A percentile compares a stretch with the other conserved stretches of the same genome.
phyloP scores from a whole-genome alignment of 2,329 filamentous ascomycete genomes.

The Colletotrichum sp. region DNA sequence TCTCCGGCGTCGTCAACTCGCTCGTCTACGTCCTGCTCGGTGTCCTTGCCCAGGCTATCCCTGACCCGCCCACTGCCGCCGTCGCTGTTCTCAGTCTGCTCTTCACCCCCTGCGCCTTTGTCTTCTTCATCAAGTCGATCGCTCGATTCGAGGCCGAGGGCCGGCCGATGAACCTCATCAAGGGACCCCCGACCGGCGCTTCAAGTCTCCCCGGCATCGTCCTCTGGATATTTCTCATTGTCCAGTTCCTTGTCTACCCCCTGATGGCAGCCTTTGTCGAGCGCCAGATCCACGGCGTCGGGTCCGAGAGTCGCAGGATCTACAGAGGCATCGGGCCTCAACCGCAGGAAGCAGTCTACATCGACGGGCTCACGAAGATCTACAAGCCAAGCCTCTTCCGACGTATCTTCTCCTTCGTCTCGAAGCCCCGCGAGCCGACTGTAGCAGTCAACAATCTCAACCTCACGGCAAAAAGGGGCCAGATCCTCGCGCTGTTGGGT shows the following conservation, averaged over 20 bases:
- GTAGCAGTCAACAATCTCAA: conserved; percentile 77
- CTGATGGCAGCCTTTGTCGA: conserved; percentile 78
- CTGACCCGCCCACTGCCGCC: conserved; percentile 62
- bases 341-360: conserved; percentile 65
- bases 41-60: conserved; percentile 80
- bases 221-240: conserved; percentile 76
- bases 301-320: conserved; percentile 56
- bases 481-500: conserved; percentile 81
- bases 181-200: conserved; percentile 66
- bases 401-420: conserved; percentile 50
- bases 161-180: conserved; percentile 63
- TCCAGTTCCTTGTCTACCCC: conserved; percentile 82
- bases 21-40: conserved; percentile 77
- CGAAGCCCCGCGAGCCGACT: conserved; percentile 65
- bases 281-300: conserved; percentile 53
- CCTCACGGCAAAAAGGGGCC: conserved; percentile 74
- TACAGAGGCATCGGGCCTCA: conserved; percentile 31
- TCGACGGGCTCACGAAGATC: conserved; percentile 77
- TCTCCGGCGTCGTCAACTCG: conserved; percentile 81
- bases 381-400: conserved; percentile 73
- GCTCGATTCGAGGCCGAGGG: conserved; percentile 76
- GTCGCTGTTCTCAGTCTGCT: conserved; percentile 76
- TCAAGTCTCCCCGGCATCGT: conserved; percentile 76
- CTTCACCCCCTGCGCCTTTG: conserved; percentile 88
- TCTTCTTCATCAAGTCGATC: conserved; percentile 77